These are phyloP conservation scores for Colletotrichum falcatum DNA, from an alignment of 2,329 filamentous ascomycete genomes.

Conservation along the genomic window DNA sequence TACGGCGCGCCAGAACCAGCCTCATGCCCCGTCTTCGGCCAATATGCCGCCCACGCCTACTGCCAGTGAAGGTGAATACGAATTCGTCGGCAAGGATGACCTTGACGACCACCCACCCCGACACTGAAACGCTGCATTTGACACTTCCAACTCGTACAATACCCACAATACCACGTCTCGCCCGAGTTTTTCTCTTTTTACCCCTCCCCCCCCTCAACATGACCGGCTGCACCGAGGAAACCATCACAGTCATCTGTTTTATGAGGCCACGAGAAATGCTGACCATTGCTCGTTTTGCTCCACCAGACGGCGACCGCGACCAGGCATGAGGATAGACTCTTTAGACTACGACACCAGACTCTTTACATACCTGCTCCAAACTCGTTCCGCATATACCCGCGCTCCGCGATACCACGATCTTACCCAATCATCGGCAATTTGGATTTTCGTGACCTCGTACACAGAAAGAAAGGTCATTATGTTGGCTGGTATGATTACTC, in stretches of 20 bases:
- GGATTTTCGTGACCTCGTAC: not conserved
- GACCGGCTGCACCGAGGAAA: constrained; percentile 16
- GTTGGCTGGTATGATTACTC: not conserved
- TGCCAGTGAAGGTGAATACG: constrained; percentile 72
- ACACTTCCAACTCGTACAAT: constrained; percentile 24
- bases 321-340: constrained; percentile 44
- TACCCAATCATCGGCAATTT: constrained; percentile 3
- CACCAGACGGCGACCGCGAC: constrained; percentile 54
- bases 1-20: constrained; percentile 62
- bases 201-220: not conserved
- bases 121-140: constrained; percentile 26
- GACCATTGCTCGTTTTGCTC: constrained; percentile 38
- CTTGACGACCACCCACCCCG: constrained; percentile 42
- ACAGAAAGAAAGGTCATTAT: not conserved
- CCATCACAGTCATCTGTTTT: constrained; percentile 20
- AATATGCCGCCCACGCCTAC: constrained; percentile 71
- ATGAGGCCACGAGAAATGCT: constrained; percentile 36
- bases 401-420: constrained; percentile 29
- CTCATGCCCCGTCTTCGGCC: constrained; percentile 64
- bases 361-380: constrained; percentile 25
- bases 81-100: constrained; percentile 43
- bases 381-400: constrained; percentile 37
- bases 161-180: constrained; percentile 30
- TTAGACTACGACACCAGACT: constrained; percentile 33
- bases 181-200: not conserved